Evolutionary conservation across 208 protist species (phyloP).

Genomic region (Phytomonas serpens): DNA sequence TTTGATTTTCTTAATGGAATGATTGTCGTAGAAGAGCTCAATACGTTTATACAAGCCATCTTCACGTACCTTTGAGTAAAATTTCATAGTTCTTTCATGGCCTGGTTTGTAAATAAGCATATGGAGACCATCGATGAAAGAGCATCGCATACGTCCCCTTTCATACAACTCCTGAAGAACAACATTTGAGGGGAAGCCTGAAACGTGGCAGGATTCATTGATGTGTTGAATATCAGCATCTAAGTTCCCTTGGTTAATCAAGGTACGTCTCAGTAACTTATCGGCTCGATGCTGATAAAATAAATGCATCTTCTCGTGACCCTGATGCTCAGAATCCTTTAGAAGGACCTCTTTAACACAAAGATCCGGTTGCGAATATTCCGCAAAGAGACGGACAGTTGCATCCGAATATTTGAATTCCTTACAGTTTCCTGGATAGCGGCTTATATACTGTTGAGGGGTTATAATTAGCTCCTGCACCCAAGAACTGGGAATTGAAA

Average conservation of each 20-base stretch:
- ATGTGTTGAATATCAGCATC: slow-evolving; percentile 9
- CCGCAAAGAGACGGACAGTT: slow-evolving; percentile 52
- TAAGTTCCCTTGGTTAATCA: slow-evolving; percentile 3
- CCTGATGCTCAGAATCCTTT: slow-evolving; percentile 29
- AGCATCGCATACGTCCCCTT: slow-evolving; percentile 51
- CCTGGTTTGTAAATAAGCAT: slow-evolving; percentile 62
- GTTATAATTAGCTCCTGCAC: slow-evolving; percentile 55
- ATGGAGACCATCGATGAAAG: slow-evolving; percentile 50
- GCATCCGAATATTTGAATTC: slow-evolving; percentile 68
- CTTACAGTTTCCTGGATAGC: slow-evolving; percentile 72
- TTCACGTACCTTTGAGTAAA: slow-evolving; percentile 75
- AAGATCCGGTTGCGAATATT: slow-evolving; percentile 70
- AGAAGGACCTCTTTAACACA: slow-evolving; percentile 57
- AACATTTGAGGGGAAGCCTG: slow-evolving; percentile 7
- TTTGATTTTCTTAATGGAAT: slow-evolving; percentile 63
- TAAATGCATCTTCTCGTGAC: slow-evolving; percentile 51
- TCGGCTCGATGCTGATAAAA: slow-evolving; percentile 79
- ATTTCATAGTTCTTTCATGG: slow-evolving; percentile 68
- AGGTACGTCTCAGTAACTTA: slow-evolving; percentile 35
- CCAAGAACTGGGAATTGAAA: slow-evolving; percentile 58
- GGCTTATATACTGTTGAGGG: slow-evolving; percentile 66
- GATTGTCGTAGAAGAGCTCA: slow-evolving; percentile 66
- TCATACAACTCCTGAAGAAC: slow-evolving; percentile 72
- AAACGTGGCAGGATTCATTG: slow-evolving; percentile 4
- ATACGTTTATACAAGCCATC: slow-evolving; percentile 73